Percentiles rank a stretch among this genome's conserved stretches.
Evolutionary conservation across 805 yeast genomes (phyloP).

Genomic region (Candida quercuum): DNA sequence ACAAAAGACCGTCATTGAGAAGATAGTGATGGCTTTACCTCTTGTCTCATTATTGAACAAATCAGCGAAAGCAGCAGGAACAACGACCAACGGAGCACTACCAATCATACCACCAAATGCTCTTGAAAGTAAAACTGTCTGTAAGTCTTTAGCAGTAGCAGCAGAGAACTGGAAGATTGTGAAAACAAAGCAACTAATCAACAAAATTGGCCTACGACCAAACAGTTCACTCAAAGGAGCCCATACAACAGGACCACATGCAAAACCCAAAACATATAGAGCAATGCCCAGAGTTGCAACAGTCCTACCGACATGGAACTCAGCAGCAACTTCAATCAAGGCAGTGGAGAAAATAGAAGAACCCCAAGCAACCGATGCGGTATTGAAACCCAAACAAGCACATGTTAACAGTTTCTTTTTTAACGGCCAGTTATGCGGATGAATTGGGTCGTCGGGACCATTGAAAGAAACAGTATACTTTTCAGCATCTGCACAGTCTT

Average conservation of each 20-base stretch:
- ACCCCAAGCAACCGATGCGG: conserved; percentile 61
- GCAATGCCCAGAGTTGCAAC: conserved; percentile 77
- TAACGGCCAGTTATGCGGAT: conserved; percentile 74
- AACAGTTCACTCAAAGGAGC: conserved; percentile 81
- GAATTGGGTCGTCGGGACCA: conserved; percentile 74
- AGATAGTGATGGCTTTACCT: conserved; percentile 71
- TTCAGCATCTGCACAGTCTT: conserved; percentile 51
- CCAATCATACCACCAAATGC: conserved; percentile 80
- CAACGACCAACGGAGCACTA: conserved; percentile 81
- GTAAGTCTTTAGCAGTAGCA: conserved; percentile 73
- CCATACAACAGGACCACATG: conserved; percentile 87
- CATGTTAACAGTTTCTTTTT: conserved; percentile 41
- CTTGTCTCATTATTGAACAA: conserved; percentile 59
- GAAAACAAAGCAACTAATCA: conserved; percentile 52
- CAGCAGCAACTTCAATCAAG: conserved; percentile 38
- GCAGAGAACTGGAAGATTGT: conserved; percentile 62
- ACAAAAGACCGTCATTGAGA: conserved; percentile 65
- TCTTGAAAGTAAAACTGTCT: conserved; percentile 71
- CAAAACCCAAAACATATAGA: conserved; percentile 84
- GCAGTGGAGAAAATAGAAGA: conserved; percentile 79
- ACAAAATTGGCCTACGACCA: conserved; percentile 66
- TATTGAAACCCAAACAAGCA: conserved; percentile 39
- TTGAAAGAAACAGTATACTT: conserved; percentile 71
- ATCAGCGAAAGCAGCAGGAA: conserved; percentile 85
- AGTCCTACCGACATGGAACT: conserved; percentile 56